Evolutionary conservation across 441 rosid species (phyloP), one percentile per base, ranked within the genome.

Genomic region (Bruguiera hainesii): DNA sequence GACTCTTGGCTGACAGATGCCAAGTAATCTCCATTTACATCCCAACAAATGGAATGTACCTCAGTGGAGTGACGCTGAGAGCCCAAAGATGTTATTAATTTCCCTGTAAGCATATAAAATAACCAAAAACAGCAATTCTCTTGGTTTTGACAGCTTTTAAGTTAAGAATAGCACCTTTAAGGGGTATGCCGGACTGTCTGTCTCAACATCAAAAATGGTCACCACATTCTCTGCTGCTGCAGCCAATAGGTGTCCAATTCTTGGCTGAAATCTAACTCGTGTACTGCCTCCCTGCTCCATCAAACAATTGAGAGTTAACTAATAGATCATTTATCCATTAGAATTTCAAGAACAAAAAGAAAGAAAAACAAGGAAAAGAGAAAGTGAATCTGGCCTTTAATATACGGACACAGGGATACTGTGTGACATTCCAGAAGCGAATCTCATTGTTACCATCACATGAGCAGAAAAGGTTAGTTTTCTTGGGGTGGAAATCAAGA

Each of bases 401-500:
- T 37, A 70, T 33, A 31, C 84, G 83, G 51, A 72, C 65, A 81
- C 82, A 76, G 30, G 80, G 53, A 65, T 61, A 80, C 52, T 86
- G 82, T 55, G 71, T 80, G 69, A 79, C 68, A 75, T 73, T 87
- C 87, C 87, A 82, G 70, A 78, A 85, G 60, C 76, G 84, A 65
- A 89, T 89, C 71, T 78, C 88, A 64, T 75, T 80, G 80, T 85
- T 78, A 72, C 75, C 73, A 70, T 89, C 92, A 64, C 84, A 83
- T 28, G 81, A 89, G 63, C 96, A 85, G 69, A 87, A 70, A 62
- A 89, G 74, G 56, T 89, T 85, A 11, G 79, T 80, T 79, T 84
- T 85, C 72, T 75, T 85, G 8, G 91, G 93, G 61, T 89, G 93
- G 80, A 87, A 89, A 64, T 89, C 96, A 13, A 89, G 84, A 66